Base-by-base conservation (phyloP, 2,329 filamentous ascomycete genomes). In the Sclerotinia trifoliorum region DNA sequence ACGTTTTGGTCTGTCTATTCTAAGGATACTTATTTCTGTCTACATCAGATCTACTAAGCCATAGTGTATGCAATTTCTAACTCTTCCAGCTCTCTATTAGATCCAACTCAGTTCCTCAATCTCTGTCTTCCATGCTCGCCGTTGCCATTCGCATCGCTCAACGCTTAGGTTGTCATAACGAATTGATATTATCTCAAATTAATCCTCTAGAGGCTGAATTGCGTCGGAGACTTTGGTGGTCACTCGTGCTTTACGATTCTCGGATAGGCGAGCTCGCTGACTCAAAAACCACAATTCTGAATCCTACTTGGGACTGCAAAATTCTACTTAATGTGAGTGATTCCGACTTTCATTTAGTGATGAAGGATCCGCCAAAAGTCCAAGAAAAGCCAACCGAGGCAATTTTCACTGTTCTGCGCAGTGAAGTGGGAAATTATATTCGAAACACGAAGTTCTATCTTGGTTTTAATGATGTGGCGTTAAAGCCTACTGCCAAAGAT, bases 191-290 rank as follows among this genome's bases (percentile, higher is more conserved):
- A 73, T 76, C 70, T 73, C 78, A 75, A 73, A 76, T 72, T 46
- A 71, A 75, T 78, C 4, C 84, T 81, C 90, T 88, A 66, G 89
- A 92, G 73, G 84, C 86, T 4, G 90, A 92, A 78, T 84, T 90
- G 78, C 84, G 89, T n/a, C 85, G 90, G 62, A 83, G 90, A 49
- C 79, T 93, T 1, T 92, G 89, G 90, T 93, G 89, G 89, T 86
- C 87, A 44, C 81, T 93, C 21, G 83, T 89, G 19, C 81, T 86
- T 35, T 89, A 91, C 71, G 90, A 93, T 76, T 82, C 84, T 69
- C 87, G 90, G 29, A 84, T 91, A 49, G 84, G 87, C 68, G 90
- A 92, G 76, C 84, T 92, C 77, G 84, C 86, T 4, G 84, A 85
- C 61, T 85, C 74, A 67, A 80, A 78, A 69, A 73, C 73, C 13